These are phyloP conservation scores for Blastocystis sp. DNA, from an alignment of 352 stramenopile species.

Conservation along the genomic window DNA sequence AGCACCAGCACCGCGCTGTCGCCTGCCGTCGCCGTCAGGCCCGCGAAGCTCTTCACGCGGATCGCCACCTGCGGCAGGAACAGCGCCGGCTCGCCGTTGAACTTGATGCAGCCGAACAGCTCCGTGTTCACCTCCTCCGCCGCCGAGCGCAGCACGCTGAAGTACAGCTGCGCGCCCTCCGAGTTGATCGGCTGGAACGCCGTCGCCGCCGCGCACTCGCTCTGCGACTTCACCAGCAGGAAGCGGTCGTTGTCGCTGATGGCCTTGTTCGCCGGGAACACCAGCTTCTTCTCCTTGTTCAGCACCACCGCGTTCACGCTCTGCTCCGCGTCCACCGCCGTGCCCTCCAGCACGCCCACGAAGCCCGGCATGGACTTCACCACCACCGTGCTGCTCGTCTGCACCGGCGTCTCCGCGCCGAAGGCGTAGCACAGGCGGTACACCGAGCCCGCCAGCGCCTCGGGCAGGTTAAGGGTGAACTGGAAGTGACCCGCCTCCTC, in stretches of 20 bases:
- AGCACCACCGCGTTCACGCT: slow-evolving; percentile 45
- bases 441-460: slow-evolving; percentile 4
- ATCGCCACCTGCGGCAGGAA: slow-evolving; percentile 19
- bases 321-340: slow-evolving; percentile 38
- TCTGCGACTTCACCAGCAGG: slow-evolving; percentile 10
- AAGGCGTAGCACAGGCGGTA: slow-evolving; percentile 53
- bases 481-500: not conserved
- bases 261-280: slow-evolving; percentile 41
- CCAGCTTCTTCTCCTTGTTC: slow-evolving; percentile 67
- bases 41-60: slow-evolving; percentile 51
- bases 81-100: slow-evolving; percentile 21
- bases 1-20: slow-evolving; percentile 45
- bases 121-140: not conserved
- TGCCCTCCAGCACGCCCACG: slow-evolving; percentile 56
- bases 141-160: slow-evolving; percentile 36
- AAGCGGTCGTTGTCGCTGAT: slow-evolving; percentile 50
- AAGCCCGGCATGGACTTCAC: slow-evolving; percentile 61
- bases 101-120: slow-evolving; percentile 62
- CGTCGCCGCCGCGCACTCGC: not conserved
- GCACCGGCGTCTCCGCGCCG: slow-evolving; percentile 4
- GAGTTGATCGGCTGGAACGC: slow-evolving; percentile 20
- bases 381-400: not conserved
- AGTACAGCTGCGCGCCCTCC: slow-evolving; percentile 27
- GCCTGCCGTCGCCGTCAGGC: slow-evolving; percentile 14
- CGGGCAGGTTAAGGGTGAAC: slow-evolving; percentile 39